These are phyloP conservation scores for Aspergillus ochraceus DNA, from an alignment of 2,329 filamentous ascomycete species.

Conservation along the genomic window DNA sequence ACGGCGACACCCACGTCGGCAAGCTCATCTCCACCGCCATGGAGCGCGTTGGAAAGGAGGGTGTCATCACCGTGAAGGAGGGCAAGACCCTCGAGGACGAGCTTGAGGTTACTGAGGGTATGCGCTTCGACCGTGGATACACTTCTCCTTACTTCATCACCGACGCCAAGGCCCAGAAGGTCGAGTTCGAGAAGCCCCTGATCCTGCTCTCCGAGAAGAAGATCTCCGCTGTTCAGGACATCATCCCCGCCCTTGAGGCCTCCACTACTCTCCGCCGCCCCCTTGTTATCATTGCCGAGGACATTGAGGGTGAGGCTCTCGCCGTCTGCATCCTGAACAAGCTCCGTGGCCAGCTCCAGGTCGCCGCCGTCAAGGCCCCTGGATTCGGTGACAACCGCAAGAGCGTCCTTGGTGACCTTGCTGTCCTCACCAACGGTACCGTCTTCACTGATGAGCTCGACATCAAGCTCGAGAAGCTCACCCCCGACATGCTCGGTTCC, in stretches of 20 bases:
- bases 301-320: constrained; percentile 97
- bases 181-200: constrained; percentile 98
- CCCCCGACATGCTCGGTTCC: constrained; percentile 90
- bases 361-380: constrained; percentile 96
- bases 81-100: constrained; percentile 98
- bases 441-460: constrained; percentile 99
- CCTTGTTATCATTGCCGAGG: constrained; percentile 97
- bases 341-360: constrained; percentile 98
- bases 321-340: constrained; percentile 99
- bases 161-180: constrained; percentile 97
- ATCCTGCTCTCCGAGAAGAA: constrained; percentile 99
- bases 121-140: constrained; percentile 99
- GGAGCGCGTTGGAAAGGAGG: constrained; percentile 99
- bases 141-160: constrained; percentile 99
- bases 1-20: constrained; percentile 93
- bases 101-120: constrained; percentile 98
- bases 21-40: constrained; percentile 96
- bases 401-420: constrained; percentile 96
- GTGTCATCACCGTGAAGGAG: constrained; percentile 99
- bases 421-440: constrained; percentile 90
- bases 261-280: constrained; percentile 94
- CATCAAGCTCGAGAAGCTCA: constrained; percentile 98
- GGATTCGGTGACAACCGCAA: constrained; percentile 99
- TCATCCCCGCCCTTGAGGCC: constrained; percentile 95
- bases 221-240: constrained; percentile 98